Conservation (phyloP, 805 yeast species). For the Brettanomyces naardenensis region DNA sequence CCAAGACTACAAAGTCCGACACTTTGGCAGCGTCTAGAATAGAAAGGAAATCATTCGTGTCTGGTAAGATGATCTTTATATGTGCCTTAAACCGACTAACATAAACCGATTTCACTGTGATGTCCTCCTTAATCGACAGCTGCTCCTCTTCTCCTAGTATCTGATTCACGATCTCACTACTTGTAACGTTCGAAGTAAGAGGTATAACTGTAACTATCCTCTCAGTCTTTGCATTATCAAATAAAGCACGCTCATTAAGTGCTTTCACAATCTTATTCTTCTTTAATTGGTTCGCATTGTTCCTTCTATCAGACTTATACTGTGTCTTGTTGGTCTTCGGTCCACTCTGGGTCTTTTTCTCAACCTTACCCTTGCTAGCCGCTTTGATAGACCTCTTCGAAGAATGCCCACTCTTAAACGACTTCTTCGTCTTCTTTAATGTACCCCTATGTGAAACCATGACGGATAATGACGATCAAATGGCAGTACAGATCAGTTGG, state of each 20-base stretch:
- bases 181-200: constrained; percentile 62
- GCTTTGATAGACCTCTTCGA: constrained; percentile 83
- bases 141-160: constrained; percentile 33
- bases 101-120: constrained; percentile 42
- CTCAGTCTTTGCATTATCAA: constrained; percentile 63
- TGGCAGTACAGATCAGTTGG: too few species aligned
- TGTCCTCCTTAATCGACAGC: constrained; percentile 26
- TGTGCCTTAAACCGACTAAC: constrained; percentile 67
- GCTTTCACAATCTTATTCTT: constrained; percentile 59
- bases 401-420: constrained; percentile 87
- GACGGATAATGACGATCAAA: too few species aligned
- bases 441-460: constrained; percentile 85
- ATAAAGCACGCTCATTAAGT: constrained; percentile 54
- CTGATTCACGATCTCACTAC: constrained; percentile 44
- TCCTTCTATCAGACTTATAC: constrained; percentile 61
- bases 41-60: constrained; percentile 53
- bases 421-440: constrained; percentile 75
- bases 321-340: constrained; percentile 31
- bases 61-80: constrained; percentile 68
- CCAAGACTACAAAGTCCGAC: constrained; percentile 84
- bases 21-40: constrained; percentile 82
- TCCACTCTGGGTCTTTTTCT: constrained; percentile 37
- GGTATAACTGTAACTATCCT: constrained; percentile 78
- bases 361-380: constrained; percentile 79
- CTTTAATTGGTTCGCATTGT: constrained; percentile 70